Evolutionary conservation across 257 asterid genomes (phyloP).

Genomic region (Nicotiana otophora): DNA sequence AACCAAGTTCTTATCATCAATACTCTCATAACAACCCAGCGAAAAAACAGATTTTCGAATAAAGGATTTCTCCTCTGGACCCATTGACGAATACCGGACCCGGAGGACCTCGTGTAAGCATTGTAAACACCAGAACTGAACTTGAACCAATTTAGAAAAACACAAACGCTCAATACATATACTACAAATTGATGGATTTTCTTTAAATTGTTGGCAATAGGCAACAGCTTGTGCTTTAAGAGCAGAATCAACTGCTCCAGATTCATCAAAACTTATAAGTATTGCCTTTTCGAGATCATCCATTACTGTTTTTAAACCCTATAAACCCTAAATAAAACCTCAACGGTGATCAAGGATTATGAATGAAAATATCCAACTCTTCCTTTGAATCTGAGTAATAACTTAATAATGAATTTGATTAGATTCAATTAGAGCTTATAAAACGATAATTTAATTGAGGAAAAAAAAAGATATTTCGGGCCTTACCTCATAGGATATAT

Average conservation of each 20-base stretch:
- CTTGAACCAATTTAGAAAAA: slow-evolving; percentile 56
- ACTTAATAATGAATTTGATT: slow-evolving; percentile 4
- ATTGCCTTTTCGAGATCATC: slow-evolving; percentile 94
- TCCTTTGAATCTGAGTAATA: background rate
- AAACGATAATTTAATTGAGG: slow-evolving; percentile 3
- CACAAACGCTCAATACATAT: slow-evolving; percentile 69
- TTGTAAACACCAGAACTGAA: slow-evolving; percentile 94
- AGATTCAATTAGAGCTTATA: background rate
- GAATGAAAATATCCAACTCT: background rate
- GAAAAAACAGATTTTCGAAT: slow-evolving; percentile 69
- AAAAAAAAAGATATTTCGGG: slow-evolving; percentile 21
- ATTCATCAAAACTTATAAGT: slow-evolving; percentile 76
- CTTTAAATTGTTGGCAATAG: slow-evolving; percentile 66
- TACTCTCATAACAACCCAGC: slow-evolving; percentile 56
- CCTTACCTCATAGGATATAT: slow-evolving; percentile 27
- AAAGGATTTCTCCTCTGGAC: slow-evolving; percentile 62
- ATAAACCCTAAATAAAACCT: slow-evolving; percentile 31
- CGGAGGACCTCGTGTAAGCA: slow-evolving; percentile 76
- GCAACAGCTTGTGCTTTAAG: slow-evolving; percentile 71
- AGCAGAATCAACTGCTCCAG: slow-evolving; percentile 57
- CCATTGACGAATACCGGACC: slow-evolving; percentile 54
- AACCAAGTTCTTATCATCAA: slow-evolving; percentile 37
- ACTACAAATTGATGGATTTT: slow-evolving; percentile 58
- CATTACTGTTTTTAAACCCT: slow-evolving; percentile 46
- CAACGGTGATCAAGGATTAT: background rate